A percentile compares a stretch with the other conserved stretches of the same genome.
Evolutionary conservation across 768 basidiomycete species (phyloP).

Genomic region (Boletus sp.): DNA sequence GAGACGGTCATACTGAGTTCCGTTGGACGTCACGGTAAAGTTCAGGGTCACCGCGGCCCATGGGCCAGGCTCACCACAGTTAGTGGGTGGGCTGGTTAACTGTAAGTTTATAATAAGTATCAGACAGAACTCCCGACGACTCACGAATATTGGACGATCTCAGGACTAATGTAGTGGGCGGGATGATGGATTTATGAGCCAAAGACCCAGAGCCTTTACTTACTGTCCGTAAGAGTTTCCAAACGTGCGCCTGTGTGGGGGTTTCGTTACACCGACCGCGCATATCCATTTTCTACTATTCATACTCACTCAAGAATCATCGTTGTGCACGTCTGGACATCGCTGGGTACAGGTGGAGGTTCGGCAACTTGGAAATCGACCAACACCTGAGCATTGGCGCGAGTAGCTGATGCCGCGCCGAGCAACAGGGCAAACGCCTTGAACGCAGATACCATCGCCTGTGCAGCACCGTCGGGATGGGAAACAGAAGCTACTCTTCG

Average conservation of each 20-base stretch:
- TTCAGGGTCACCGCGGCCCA: conserved; percentile 77
- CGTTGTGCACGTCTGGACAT: conserved; percentile 60
- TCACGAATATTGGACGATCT: conserved; percentile 60
- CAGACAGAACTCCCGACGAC: conserved; percentile 11
- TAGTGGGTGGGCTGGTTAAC: conserved; percentile 56
- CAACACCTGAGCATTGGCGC: conserved; percentile 30
- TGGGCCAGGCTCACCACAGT: conserved; percentile 65
- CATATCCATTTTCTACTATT: not conserved
- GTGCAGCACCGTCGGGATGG: not conserved
- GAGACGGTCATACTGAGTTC: conserved; percentile 72
- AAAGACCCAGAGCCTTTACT: conserved; percentile 18
- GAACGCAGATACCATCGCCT: conserved; percentile 21
- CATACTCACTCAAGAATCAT: conserved; percentile 56
- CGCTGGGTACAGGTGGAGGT: conserved; percentile 63
- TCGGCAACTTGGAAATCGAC: conserved; percentile 71
- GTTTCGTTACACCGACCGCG: not conserved
- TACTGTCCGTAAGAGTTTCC: conserved; percentile 68
- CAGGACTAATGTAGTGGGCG: conserved; percentile 41
- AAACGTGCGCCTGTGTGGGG: conserved; percentile 55
- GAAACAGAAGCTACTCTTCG: not conserved
- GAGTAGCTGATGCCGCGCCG: conserved; percentile 4
- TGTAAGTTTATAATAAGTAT: not conserved
- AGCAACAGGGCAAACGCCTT: conserved; percentile 13
- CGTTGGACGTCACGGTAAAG: conserved; percentile 74
- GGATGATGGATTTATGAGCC: not conserved